These are phyloP conservation scores for Aspergillus sp. DNA, from an alignment of 2,329 filamentous ascomycete genomes.

Conservation along the genomic window DNA sequence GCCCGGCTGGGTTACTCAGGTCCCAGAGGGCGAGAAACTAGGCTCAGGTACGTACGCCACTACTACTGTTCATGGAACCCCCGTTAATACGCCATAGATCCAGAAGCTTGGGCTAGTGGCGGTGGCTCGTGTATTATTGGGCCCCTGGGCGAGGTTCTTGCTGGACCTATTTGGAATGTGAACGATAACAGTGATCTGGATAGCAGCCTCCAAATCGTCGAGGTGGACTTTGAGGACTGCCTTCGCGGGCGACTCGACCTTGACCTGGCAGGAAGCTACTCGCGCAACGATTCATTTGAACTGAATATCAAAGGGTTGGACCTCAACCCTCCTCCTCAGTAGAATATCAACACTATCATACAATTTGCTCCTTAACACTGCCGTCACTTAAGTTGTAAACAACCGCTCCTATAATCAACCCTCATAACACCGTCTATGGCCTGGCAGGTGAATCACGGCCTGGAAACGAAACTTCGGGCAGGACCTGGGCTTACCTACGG, in stretches of 20 bases:
- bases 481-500: too few species aligned
- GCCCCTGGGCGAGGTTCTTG: constrained; percentile 75
- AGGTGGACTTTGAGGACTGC: constrained; percentile 87
- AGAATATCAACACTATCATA: neutral
- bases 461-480: too few species aligned
- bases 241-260: constrained; percentile 77
- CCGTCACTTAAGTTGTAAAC: neutral
- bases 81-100: constrained; percentile 1
- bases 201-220: constrained; percentile 57
- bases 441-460: too few species aligned
- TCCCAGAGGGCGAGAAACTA: constrained; percentile 7
- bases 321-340: constrained; percentile 57
- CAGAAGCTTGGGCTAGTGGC: constrained; percentile 57
- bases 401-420: neutral
- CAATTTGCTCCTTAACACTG: neutral
- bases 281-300: constrained; percentile 66
- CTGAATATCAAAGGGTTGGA: constrained; percentile 61
- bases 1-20: constrained; percentile 55
- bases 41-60: constrained; percentile 2
- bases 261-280: constrained; percentile 83
- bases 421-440: neutral
- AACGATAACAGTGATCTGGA: constrained; percentile 30
- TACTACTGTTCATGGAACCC: neutral
- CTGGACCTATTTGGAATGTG: constrained; percentile 77
- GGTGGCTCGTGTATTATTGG: constrained; percentile 82